phyloP scores from a whole-genome alignment of 2,329 filamentous ascomycete species.

The Cladosporium sp. region DNA sequence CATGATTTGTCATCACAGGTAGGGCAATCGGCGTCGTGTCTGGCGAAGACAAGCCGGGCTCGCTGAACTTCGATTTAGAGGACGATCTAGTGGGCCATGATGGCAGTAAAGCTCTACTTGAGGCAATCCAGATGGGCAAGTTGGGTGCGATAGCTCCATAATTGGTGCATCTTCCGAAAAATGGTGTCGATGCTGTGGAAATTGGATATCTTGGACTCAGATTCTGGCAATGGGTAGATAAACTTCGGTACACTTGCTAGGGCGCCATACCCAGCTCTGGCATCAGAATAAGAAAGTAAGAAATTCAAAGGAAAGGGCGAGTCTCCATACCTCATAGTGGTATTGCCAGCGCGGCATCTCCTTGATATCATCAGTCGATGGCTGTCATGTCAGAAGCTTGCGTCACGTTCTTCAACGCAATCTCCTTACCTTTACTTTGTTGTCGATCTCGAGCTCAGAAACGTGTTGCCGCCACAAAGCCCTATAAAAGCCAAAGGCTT shows the following conservation, averaged over 20 bases:
- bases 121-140: constrained; percentile 18
- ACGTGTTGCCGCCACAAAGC: not conserved
- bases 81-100: constrained; percentile 27
- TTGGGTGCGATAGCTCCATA: not conserved
- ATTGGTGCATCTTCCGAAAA: not conserved
- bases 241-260: not conserved
- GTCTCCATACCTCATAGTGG: not conserved
- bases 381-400: not conserved
- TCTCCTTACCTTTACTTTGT: not conserved
- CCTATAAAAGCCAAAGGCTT: not conserved
- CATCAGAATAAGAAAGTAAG: not conserved
- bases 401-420: not conserved
- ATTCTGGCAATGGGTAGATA: not conserved
- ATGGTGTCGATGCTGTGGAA: not conserved
- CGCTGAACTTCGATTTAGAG: constrained; percentile 29
- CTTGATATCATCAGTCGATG: not conserved
- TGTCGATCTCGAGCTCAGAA: not conserved
- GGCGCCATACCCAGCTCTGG: not conserved
- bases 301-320: not conserved
- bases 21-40: constrained; percentile 14
- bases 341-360: not conserved
- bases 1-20: not conserved
- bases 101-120: constrained; percentile 21
- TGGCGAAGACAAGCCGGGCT: constrained; percentile 22
- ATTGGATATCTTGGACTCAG: not conserved